Conservation (phyloP, 2,329 filamentous ascomycete species). For the Dryadomyces quercus-mongolicae region DNA sequence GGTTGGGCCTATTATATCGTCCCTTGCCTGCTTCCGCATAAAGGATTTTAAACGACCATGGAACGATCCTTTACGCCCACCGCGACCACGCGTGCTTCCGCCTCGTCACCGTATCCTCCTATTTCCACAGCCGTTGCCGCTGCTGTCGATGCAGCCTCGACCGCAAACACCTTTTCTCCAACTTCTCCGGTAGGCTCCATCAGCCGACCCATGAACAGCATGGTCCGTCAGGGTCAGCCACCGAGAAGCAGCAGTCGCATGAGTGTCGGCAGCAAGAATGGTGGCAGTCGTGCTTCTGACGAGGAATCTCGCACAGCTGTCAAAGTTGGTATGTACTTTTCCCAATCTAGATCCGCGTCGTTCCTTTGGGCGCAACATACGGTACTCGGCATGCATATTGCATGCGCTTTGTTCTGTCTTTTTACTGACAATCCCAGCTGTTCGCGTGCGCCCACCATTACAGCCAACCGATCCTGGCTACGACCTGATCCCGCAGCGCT, state of each 20-base stretch:
- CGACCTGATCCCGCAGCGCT: constrained; percentile 90
- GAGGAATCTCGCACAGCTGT: constrained; percentile 85
- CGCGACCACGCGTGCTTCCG: neutral
- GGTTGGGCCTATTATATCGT: neutral
- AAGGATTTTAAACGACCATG: neutral
- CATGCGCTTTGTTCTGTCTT: constrained; percentile 1
- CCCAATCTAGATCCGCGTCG: constrained; percentile 4
- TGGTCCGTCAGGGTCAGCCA: constrained; percentile 47
- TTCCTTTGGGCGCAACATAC: too few relatives aligned
- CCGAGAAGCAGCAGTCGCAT: constrained; percentile 70
- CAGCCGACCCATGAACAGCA: constrained; percentile 67
- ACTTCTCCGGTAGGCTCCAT: constrained; percentile 45
- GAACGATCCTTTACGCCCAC: neutral
- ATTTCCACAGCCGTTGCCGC: neutral
- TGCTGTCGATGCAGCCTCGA: neutral
- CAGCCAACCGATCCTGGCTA: constrained; percentile 77
- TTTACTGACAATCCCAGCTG: constrained; percentile 41
- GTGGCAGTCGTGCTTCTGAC: constrained; percentile 73
- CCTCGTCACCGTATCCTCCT: constrained; percentile 1
- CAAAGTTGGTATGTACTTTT: constrained; percentile 71
- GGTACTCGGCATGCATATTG: neutral
- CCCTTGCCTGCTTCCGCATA: neutral
- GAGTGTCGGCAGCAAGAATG: constrained; percentile 68
- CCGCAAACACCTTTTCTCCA: constrained; percentile 24
- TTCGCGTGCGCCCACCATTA: constrained; percentile 83